Percentiles rank a stretch among this genome's conserved stretches.
phyloP scores from a whole-genome alignment of 768 basidiomycete species.

The Megacollybia marginata region DNA sequence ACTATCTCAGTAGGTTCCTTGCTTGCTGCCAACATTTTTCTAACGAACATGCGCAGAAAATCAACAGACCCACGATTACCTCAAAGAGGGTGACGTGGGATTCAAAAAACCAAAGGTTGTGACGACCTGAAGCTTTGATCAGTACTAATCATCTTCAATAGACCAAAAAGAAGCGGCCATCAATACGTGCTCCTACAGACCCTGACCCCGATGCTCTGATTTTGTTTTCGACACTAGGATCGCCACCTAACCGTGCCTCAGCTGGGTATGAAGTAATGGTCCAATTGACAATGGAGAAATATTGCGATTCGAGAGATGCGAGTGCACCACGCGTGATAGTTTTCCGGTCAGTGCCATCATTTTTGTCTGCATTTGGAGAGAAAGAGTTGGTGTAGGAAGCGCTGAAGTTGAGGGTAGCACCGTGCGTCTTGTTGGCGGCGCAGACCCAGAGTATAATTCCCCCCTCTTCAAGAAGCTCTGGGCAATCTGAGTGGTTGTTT shows the following conservation, averaged over 20 bases:
- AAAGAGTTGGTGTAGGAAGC: conserved; percentile 46
- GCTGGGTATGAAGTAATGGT: conserved; percentile 75
- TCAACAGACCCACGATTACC: conserved; percentile 76
- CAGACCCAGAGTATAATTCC: conserved; percentile 65
- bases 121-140: background rate
- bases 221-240: conserved; percentile 85
- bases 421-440: conserved; percentile 40
- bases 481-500: no score
- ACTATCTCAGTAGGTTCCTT: conserved; percentile 73
- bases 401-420: conserved; percentile 16
- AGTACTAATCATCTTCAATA: conserved; percentile 20
- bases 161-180: conserved; percentile 90
- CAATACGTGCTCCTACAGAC: conserved; percentile 56
- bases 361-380: conserved; percentile 80
- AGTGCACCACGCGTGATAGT: conserved; percentile 75
- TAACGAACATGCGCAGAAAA: conserved; percentile 50
- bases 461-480: no score
- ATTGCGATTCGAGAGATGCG: conserved; percentile 84
- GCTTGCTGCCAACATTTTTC: conserved; percentile 8
- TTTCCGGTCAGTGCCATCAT: conserved; percentile 78
- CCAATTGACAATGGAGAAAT: conserved; percentile 76
- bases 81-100: conserved; percentile 84
- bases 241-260: conserved; percentile 85
- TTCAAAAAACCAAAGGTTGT: conserved; percentile 92
- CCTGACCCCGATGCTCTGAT: conserved; percentile 61